Conservation (phyloP, 305 asterid genomes). For the Striga hermonthica region DNA sequence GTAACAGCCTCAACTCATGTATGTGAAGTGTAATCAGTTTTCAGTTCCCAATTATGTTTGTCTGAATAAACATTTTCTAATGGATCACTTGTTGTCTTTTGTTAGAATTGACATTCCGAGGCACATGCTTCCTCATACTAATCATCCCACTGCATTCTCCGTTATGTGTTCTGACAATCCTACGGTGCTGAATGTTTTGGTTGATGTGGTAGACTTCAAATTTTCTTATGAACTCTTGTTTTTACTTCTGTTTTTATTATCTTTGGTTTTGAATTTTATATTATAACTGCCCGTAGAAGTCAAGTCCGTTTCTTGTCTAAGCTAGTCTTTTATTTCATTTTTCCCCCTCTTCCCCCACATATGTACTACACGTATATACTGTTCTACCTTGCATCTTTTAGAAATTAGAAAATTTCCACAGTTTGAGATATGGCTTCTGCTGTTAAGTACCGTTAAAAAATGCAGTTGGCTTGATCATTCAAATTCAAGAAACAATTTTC, state of each 20-base stretch:
- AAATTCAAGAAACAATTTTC: neutral
- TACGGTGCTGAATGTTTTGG: conserved; percentile 70
- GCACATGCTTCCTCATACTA: conserved; percentile 94
- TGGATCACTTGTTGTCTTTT: conserved; percentile 30
- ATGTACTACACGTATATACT: conserved; percentile 4
- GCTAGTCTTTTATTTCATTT: neutral
- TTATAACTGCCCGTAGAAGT: neutral
- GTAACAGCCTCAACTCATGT: conserved; percentile 39
- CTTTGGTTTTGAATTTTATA: neutral
- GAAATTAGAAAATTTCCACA: conserved; percentile 15
- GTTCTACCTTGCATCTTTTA: conserved; percentile 6
- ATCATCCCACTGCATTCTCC: conserved; percentile 77
- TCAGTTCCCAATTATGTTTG: conserved; percentile 26
- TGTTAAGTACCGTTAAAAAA: conserved; percentile 28
- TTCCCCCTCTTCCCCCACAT: neutral
- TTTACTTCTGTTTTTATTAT: neutral
- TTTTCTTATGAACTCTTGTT: conserved; percentile 24
- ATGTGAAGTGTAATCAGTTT: conserved; percentile 26
- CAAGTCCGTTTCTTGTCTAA: neutral
- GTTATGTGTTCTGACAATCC: conserved; percentile 67
- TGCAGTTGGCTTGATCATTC: conserved; percentile 24
- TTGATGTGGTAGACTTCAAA: conserved; percentile 68
- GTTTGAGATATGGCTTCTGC: conserved; percentile 19
- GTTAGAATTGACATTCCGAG: conserved; percentile 75
- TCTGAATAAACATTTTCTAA: conserved; percentile 26